phyloP scores from a whole-genome alignment of 805 yeast genomes.

The Zygoascus bituminiphila region DNA sequence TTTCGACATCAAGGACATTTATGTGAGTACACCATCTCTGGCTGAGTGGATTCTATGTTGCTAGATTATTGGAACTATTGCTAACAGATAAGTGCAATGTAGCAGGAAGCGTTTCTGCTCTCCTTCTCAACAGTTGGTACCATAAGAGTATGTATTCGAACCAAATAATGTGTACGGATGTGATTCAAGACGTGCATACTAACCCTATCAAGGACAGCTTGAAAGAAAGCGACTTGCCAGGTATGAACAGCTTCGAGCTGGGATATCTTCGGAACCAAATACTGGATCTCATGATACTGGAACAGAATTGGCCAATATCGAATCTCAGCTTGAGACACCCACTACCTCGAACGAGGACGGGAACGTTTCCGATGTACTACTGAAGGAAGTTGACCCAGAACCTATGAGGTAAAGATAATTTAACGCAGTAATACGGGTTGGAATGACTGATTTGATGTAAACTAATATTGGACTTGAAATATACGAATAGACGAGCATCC shows the following conservation, averaged over 20 bases:
- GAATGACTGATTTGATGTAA: too few relatives aligned
- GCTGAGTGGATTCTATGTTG: not conserved
- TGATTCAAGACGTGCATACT: not conserved
- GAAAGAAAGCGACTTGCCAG: conserved; percentile 26
- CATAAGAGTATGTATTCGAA: conserved; percentile 26
- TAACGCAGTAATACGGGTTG: too few relatives aligned
- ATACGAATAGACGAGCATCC: too few relatives aligned
- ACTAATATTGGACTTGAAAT: too few relatives aligned
- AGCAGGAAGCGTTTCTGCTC: conserved; percentile 28
- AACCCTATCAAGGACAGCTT: conserved; percentile 12
- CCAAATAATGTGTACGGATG: not conserved
- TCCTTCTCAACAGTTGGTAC: conserved; percentile 27
- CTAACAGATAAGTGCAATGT: conserved; percentile 26
- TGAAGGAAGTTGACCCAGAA: conserved; percentile 20
- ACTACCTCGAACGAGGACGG: conserved; percentile 7
- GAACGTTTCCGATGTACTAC: conserved; percentile 14
- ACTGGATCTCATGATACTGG: not conserved
- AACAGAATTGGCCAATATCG: conserved; percentile 4
- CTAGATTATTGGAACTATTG: too few relatives aligned
- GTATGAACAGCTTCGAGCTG: conserved; percentile 23
- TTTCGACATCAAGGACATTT: conserved; percentile 32
- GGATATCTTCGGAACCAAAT: conserved; percentile 7
- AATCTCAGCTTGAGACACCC: conserved; percentile 3
- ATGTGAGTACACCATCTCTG: conserved; percentile 19
- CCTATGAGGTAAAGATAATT: conserved; percentile 10